Evolutionary conservation across 2,329 filamentous ascomycete species (phyloP).

Genomic region (Phaeosphaeriaceae sp.): DNA sequence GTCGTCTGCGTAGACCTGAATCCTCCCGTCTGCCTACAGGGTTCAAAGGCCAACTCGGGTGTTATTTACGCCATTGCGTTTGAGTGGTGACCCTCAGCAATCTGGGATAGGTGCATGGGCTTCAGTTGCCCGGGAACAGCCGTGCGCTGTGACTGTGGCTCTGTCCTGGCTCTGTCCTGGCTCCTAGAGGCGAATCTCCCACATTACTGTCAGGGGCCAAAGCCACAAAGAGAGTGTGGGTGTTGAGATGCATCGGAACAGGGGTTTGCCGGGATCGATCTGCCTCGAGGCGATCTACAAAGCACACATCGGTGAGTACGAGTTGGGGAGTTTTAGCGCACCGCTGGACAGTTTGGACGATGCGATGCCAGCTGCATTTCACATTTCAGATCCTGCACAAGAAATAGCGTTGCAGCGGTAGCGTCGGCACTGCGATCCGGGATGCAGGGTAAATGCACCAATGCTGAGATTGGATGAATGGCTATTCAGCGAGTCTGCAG

Average conservation of each 20-base stretch:
- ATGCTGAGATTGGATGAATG: constrained; percentile 14
- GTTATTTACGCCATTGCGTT: constrained; percentile 21
- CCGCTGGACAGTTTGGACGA: constrained; percentile 23
- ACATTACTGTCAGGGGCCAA: constrained; percentile 27
- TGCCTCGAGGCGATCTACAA: constrained; percentile 35
- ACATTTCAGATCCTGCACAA: constrained; percentile 40
- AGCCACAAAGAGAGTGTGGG: constrained; percentile 26
- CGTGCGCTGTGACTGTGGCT: constrained; percentile 30
- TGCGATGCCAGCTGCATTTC: constrained; percentile 35
- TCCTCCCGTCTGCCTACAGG: constrained; percentile 34
- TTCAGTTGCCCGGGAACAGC: constrained; percentile 32
- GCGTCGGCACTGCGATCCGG: constrained; percentile 34
- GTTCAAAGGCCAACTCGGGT: constrained; percentile 20
- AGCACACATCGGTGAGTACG: constrained; percentile 17
- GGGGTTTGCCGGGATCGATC: constrained; percentile 34
- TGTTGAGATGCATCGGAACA: constrained; percentile 19
- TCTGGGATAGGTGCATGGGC: constrained; percentile 31
- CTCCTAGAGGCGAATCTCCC: constrained; percentile 25
- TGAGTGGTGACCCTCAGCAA: constrained; percentile 36
- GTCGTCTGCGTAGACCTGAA: constrained; percentile 34
- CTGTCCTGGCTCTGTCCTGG: constrained; percentile 15
- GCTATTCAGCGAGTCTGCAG: constrained; percentile 13
- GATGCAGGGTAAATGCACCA: constrained; percentile 34
- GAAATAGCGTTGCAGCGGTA: constrained; percentile 33
- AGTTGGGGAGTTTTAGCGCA: constrained; percentile 39